These are phyloP conservation scores for Selaginella moellendorffii DNA, from an alignment of 75 land plant genomes.

Conservation along the genomic window DNA sequence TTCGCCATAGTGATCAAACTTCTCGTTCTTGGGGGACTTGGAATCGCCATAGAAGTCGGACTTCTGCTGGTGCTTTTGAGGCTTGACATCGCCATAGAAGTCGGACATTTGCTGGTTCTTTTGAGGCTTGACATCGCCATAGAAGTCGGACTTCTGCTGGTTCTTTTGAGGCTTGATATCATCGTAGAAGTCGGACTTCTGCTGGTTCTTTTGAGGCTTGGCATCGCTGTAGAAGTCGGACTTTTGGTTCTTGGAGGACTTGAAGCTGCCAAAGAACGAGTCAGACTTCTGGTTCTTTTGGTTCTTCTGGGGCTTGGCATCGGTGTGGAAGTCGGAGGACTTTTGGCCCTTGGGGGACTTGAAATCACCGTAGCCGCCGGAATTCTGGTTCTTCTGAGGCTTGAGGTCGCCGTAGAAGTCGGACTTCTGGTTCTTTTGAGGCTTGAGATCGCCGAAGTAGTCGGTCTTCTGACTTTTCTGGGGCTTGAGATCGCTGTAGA, in stretches of 20 bases:
- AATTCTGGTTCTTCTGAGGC: background rate
- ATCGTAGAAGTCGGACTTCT: background rate
- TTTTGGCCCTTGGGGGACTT: background rate
- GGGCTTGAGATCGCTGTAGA: background rate
- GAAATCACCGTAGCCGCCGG: background rate
- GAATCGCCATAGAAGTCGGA: background rate
- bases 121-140: background rate
- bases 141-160: background rate
- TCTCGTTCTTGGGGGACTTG: background rate
- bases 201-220: background rate
- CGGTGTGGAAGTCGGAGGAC: background rate
- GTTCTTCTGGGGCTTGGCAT: background rate
- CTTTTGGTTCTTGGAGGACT: background rate
- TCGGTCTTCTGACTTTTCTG: background rate
- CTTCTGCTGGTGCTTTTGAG: too few relatives aligned
- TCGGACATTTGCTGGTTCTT: background rate
- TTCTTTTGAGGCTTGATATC: background rate
- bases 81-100: background rate
- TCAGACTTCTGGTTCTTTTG: background rate
- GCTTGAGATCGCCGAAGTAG: background rate
- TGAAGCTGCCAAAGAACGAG: background rate
- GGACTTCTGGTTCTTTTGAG: background rate
- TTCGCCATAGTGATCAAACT: background rate
- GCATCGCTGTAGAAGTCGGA: background rate
- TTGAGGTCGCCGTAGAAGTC: background rate